Conservation (phyloP, 805 yeast genomes). For the Lipomyces chichibuensis region DNA sequence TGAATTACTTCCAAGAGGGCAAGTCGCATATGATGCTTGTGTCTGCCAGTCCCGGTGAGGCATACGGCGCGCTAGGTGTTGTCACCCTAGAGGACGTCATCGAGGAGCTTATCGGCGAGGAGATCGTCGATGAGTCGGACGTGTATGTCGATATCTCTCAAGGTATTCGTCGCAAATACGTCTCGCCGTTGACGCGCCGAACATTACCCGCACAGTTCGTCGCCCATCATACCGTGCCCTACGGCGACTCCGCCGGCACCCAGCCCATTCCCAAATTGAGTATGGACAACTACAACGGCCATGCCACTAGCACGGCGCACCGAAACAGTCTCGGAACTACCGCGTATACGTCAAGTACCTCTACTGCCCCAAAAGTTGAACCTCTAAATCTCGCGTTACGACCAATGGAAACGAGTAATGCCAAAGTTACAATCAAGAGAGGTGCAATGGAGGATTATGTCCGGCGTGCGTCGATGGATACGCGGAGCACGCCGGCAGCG, state of each 20-base stretch:
- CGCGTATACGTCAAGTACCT: not conserved
- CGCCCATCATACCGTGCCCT: constrained; percentile 20
- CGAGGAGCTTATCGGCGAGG: constrained; percentile 97
- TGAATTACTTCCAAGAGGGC: constrained; percentile 97
- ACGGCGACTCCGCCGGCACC: constrained; percentile 1
- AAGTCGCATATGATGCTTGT: constrained; percentile 97
- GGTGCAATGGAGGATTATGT: constrained; percentile 36
- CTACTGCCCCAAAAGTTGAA: constrained; percentile 43
- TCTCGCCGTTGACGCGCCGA: constrained; percentile 46
- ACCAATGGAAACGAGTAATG: constrained; percentile 63
- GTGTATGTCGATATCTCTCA: constrained; percentile 89
- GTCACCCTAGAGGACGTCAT: constrained; percentile 96
- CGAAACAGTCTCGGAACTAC: not conserved
- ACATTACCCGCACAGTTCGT: constrained; percentile 31
- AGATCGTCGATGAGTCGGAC: constrained; percentile 94
- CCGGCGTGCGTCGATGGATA: constrained; percentile 31
- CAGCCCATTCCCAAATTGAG: constrained; percentile 8
- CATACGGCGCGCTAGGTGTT: constrained; percentile 83
- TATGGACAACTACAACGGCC: constrained; percentile 13
- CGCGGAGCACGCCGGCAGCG: constrained; percentile 12
- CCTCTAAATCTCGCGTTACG: constrained; percentile 71
- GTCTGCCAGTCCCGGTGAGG: constrained; percentile 77
- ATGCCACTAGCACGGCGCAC: constrained; percentile 8
- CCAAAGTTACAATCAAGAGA: constrained; percentile 66
- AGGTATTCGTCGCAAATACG: constrained; percentile 63